Conservation (phyloP, 1,284 basidiomycete species). For the Microbotryum intermedium region DNA sequence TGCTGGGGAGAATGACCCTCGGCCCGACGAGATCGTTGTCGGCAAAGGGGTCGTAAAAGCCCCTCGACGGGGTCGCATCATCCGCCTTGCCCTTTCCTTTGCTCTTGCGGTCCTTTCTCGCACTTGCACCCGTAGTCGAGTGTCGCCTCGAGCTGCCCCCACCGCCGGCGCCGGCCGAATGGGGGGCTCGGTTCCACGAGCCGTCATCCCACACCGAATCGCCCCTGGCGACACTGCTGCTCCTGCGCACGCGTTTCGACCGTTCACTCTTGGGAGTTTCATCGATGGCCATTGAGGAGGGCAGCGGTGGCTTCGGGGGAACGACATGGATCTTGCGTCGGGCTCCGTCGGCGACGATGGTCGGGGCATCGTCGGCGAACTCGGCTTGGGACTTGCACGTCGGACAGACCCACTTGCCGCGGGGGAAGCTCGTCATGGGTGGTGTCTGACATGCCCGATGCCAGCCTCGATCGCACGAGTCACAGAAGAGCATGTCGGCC, state of each 20-base stretch:
- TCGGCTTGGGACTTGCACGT: constrained; percentile 45
- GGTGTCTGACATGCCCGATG: constrained; percentile 81
- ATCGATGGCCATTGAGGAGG: too few species aligned
- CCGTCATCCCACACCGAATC: too few species aligned
- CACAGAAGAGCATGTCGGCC: constrained; percentile 82
- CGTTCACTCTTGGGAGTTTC: not conserved
- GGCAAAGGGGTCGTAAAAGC: too few species aligned
- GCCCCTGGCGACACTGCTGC: too few species aligned
- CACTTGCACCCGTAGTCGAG: not conserved
- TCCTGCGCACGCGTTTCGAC: not conserved
- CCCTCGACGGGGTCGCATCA: too few species aligned
- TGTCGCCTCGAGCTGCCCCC: not conserved
- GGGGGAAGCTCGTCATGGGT: constrained; percentile 34
- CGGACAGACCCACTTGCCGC: constrained; percentile 42
- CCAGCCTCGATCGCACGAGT: constrained; percentile 92
- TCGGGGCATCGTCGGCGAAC: not conserved
- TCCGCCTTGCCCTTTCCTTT: too few species aligned
- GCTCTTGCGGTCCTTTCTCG: not conserved
- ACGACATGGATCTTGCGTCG: not conserved
- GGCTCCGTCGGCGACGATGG: not conserved
- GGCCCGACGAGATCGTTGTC: too few species aligned
- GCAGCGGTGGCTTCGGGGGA: not conserved
- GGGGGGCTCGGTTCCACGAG: too few species aligned
- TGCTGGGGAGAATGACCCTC: too few species aligned
- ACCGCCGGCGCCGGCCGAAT: too few species aligned